Base-by-base conservation (phyloP, 306 rosid species). In the Datisca glomerata region DNA sequence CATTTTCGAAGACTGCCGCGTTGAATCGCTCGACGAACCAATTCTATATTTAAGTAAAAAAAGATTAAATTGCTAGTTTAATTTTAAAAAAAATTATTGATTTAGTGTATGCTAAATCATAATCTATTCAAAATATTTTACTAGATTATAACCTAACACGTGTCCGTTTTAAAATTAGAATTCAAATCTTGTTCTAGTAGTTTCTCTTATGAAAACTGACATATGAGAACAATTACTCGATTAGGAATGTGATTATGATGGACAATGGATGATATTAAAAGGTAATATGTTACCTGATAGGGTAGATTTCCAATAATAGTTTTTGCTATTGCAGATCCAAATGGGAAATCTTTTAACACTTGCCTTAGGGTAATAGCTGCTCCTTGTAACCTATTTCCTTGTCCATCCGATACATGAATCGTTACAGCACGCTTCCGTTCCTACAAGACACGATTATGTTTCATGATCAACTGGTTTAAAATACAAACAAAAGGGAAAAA, bases 311-410 rank as follows among this genome's bases (percentile, higher is more conserved):
- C 93, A 12, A 87, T 48, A 35, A 89, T 83, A 55, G 86, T 72
- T 46, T 77, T 74, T 40, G 94, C 74, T 19, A 89, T 80, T 7
- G 97, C 91, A 55, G 97, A 89, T 45, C 97, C 95, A 56, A 89
- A 60, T 60, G 93, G 86, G 40, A 89, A 89, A 21, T 80, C 95
- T 49, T 72, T 89, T 14, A 86, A 65, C 23, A 79, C 36, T 53
- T 89, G 93, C 53, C 65, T 56, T 44, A 77, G 11, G 16, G 3
- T 4, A 41, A 77, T 54, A 0, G 49, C 27, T 15, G 87, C 93
- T 54, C 89, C 91, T 70, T 53, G 59, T 56, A 83, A 17, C 47
- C 64, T 64, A 18, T 29, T 64, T 45, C 97, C 97, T 8, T 58
- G 56, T 40, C 18, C 31, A 66, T 74, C 68, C 0, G 93, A 63